Evolutionary conservation across 805 yeast genomes (phyloP), one percentile per base, ranked within the genome.

Genomic region (Teunomyces atbi): DNA sequence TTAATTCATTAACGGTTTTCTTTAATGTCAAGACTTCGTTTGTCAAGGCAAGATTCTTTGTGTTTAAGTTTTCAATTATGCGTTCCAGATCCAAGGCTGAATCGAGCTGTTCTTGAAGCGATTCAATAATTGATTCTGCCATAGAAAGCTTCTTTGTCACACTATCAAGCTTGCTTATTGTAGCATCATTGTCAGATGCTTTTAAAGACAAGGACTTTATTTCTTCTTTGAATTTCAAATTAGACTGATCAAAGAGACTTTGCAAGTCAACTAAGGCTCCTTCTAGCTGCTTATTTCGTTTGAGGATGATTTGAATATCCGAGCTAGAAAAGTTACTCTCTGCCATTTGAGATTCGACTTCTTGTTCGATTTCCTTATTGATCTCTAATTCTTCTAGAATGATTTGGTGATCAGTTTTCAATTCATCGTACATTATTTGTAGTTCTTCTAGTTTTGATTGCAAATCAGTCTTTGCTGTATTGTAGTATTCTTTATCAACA

Each of bases 401-500:
- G 5, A 62, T 49, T 15, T 58, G 59, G 20, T 65, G 55, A 27
- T 75, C 76, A 0, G 55, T 51, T 8, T 57, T 44, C 20, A 76
- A 52, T 4, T 52, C 56, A 2, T 57, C 57, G 45, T 71, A 71
- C 32, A 68, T 60, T 10, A 36, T 28, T 29, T 64, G 58, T 8
- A 76, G 45, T 3, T 44, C 35, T 4, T 47, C 48, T 13, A 70
- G 48, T 41, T 65, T 66, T 1, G 39, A 42, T 2, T 47, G 47
- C 26, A 78, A 51, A 2, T 53, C 48, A 4, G 57, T 60, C 38
- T 66, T 70, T n/a, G 65, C 60, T 4, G 67, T 69, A 5, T 59
- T 60, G 4, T 75, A 50, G 29, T 65, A 66, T 28, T 73, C 81
- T 38, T 74, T 71, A 36, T 83, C 86, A 0, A 78, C 68, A 1